Conservation (phyloP, 805 yeast species). For the Schizosaccharomyces osmophilus region DNA sequence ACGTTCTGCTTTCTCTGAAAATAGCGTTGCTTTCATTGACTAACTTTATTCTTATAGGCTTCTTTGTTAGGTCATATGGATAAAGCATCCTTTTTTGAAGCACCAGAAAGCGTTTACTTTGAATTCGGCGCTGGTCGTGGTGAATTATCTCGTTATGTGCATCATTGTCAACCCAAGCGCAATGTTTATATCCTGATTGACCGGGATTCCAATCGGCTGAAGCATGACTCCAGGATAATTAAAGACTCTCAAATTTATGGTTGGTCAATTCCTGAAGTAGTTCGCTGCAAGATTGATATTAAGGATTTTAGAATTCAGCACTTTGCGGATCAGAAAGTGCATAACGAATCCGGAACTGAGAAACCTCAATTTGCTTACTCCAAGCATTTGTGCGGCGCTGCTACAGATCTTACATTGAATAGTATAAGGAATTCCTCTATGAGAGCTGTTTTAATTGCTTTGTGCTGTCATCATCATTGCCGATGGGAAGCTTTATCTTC, state of each 20-base stretch:
- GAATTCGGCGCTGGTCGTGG: neutral
- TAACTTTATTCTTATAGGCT: neutral
- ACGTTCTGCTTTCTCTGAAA: neutral
- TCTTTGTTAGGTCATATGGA: neutral
- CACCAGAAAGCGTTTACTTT: neutral
- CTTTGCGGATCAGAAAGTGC: neutral
- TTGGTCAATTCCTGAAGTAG: neutral
- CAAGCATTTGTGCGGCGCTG: neutral
- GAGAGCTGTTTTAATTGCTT: neutral
- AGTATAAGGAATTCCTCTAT: neutral
- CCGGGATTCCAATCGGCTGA: neutral
- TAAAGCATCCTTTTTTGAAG: neutral
- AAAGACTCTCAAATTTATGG: neutral
- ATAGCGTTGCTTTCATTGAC: neutral
- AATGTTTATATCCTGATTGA: neutral
- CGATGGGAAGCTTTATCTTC: neutral
- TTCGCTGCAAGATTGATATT: neutral
- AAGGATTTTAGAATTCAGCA: neutral
- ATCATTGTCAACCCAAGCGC: neutral
- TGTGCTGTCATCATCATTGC: conserved; percentile 1
- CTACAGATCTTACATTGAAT: neutral
- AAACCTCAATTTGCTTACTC: neutral
- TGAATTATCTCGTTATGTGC: neutral
- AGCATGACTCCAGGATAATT: neutral
- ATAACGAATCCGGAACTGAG: neutral